Conservation (phyloP, 2,329 filamentous ascomycete species). For the Ophiosphaerella narmari region DNA sequence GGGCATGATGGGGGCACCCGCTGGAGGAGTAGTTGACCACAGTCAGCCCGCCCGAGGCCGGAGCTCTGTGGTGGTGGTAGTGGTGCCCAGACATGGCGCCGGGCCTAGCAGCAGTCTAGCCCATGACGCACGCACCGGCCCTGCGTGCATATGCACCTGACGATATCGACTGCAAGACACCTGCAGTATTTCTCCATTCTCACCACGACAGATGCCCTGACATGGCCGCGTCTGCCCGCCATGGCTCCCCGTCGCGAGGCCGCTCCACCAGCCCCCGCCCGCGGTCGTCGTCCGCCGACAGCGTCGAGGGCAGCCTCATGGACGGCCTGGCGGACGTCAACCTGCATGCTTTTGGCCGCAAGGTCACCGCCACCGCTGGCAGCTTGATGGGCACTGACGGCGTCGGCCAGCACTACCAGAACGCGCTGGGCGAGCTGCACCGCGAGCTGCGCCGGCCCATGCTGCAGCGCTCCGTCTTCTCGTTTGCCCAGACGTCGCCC, state of each 20-base stretch:
- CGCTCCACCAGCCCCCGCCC: constrained; percentile 40
- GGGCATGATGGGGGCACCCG: too few relatives aligned
- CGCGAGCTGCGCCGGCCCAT: constrained; percentile 83
- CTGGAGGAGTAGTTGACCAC: too few relatives aligned
- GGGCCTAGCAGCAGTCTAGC: too few relatives aligned
- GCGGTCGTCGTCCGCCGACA: constrained; percentile 22
- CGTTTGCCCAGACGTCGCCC: constrained; percentile 88
- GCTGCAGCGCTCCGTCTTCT: constrained; percentile 88
- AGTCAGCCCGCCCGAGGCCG: too few relatives aligned
- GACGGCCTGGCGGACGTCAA: constrained; percentile 55
- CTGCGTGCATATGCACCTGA: too few relatives aligned
- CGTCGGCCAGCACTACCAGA: constrained; percentile 73
- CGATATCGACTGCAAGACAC: too few relatives aligned
- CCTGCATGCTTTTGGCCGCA: constrained; percentile 89
- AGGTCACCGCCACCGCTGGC: constrained; percentile 90
- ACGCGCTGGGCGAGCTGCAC: constrained; percentile 85
- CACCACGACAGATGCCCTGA: constrained; percentile 9
- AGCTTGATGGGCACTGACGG: constrained; percentile 74
- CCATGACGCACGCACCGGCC: too few relatives aligned
- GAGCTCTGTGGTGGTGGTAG: too few relatives aligned
- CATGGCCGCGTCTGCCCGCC: constrained; percentile 38
- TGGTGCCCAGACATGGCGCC: too few relatives aligned
- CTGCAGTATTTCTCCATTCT: too few relatives aligned
- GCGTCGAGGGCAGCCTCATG: constrained; percentile 38
- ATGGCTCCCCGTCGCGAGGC: constrained; percentile 37